Conservation (phyloP, 768 basidiomycete genomes). For the Astraeus odoratus region DNA sequence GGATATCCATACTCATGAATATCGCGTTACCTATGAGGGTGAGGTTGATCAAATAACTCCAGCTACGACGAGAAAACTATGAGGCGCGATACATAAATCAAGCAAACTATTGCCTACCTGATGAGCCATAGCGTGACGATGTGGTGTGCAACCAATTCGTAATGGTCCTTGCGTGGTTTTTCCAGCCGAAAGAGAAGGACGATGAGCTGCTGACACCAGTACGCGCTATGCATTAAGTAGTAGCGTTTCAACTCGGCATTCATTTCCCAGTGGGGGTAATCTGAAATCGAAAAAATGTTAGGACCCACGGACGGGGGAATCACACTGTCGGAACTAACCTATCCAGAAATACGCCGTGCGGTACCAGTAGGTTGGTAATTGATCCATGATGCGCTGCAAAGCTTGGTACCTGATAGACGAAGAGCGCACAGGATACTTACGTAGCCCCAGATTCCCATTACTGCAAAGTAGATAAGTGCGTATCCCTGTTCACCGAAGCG, state of each 20-base stretch:
- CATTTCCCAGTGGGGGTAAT: constrained; percentile 90
- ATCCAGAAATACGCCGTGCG: constrained; percentile 81
- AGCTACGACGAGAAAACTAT: constrained; percentile 38
- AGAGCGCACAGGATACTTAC: constrained; percentile 37
- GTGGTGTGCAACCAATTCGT: constrained; percentile 85
- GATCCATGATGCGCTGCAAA: constrained; percentile 70
- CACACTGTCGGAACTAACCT: constrained; percentile 34
- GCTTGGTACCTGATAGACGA: not conserved
- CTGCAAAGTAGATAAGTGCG: constrained; percentile 70
- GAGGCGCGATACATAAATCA: constrained; percentile 2
- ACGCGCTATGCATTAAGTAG: constrained; percentile 88
- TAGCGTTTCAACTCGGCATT: constrained; percentile 78
- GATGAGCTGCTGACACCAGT: constrained; percentile 92
- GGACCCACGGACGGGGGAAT: not conserved
- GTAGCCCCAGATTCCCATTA: constrained; percentile 68
- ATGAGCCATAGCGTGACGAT: constrained; percentile 92
- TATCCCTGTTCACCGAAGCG: constrained; percentile 93
- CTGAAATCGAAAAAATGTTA: constrained; percentile 30
- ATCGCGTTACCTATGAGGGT: constrained; percentile 88
- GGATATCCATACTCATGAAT: constrained; percentile 95
- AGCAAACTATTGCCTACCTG: constrained; percentile 43
- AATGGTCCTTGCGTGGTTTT: constrained; percentile 90
- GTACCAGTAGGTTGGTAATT: constrained; percentile 82
- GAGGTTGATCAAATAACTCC: constrained; percentile 77
- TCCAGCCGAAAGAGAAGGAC: constrained; percentile 81